Evolutionary conservation across 2,329 filamentous ascomycete genomes (phyloP).

Genomic region (Ophiosphaerella herpotricha): DNA sequence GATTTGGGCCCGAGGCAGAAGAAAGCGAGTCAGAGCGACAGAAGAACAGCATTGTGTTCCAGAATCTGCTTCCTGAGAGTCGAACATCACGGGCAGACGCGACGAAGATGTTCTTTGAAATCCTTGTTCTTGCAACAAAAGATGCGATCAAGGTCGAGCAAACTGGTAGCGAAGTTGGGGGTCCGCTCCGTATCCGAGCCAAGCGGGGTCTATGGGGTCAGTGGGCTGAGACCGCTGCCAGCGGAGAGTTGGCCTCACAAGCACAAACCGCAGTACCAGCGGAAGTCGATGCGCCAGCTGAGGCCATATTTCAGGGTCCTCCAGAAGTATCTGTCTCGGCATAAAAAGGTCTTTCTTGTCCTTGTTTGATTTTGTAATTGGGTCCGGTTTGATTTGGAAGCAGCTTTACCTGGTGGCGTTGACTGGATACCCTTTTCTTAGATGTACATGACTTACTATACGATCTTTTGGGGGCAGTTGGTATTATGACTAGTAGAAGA

Average conservation of each 20-base stretch:
- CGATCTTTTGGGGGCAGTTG: constrained; percentile 5
- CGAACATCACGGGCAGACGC: constrained; percentile 85
- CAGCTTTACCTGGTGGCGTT: constrained; percentile 32
- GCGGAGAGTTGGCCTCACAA: constrained; percentile 31
- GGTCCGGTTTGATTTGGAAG: constrained; percentile 11
- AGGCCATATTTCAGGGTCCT: constrained; percentile 25
- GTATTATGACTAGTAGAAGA: constrained; percentile 17
- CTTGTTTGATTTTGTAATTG: constrained; percentile 10
- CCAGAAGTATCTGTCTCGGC: constrained; percentile 27
- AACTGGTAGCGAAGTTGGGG: constrained; percentile 69
- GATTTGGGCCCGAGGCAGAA: constrained; percentile 76
- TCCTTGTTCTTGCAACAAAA: constrained; percentile 93
- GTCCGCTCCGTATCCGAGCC: constrained; percentile 78
- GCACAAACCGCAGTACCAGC: constrained; percentile 21
- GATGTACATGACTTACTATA: constrained; percentile 21
- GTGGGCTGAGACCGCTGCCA: constrained; percentile 75
- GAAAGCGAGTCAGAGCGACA: constrained; percentile 71
- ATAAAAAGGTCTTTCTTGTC: constrained; percentile 15
- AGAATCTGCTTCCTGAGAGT: constrained; percentile 83
- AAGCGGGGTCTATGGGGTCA: constrained; percentile 97
- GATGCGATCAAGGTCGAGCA: constrained; percentile 98
- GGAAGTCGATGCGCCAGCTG: constrained; percentile 22
- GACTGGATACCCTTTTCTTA: constrained; percentile 40
- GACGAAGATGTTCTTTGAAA: constrained; percentile 99
- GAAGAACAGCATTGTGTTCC: constrained; percentile 80